phyloP scores from a whole-genome alignment of 331 rosid species.

The Spiraea crenata region DNA sequence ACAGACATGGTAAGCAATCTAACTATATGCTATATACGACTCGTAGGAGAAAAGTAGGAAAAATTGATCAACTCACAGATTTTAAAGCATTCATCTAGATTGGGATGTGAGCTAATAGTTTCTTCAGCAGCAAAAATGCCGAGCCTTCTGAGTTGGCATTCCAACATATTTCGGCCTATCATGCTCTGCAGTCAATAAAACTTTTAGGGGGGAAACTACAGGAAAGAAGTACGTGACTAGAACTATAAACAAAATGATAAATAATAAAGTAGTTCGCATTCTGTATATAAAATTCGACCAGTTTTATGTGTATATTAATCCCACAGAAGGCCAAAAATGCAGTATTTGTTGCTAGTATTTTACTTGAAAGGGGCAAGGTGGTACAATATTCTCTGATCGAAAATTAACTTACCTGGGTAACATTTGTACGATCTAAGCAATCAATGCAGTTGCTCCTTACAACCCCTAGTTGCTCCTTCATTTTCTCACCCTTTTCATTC shows the following conservation, averaged over 20 bases:
- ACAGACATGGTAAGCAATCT: background rate
- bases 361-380: background rate
- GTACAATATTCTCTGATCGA: background rate
- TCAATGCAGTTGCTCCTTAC: constrained; percentile 93
- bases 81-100: constrained; percentile 78
- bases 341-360: background rate
- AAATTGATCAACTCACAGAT: constrained; percentile 53
- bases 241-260: background rate
- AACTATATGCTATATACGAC: background rate
- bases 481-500: constrained; percentile 86
- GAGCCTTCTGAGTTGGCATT: constrained; percentile 87
- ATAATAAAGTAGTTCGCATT: background rate
- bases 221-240: background rate
- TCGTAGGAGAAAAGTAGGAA: constrained; percentile 12
- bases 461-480: constrained; percentile 95
- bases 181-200: constrained; percentile 69
- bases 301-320: background rate
- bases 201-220: background rate
- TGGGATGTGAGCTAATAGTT: constrained; percentile 88
- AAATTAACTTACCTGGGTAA: constrained; percentile 72
- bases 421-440: constrained; percentile 97
- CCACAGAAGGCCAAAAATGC: background rate
- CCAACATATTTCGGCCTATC: constrained; percentile 87
- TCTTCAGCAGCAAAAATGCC: constrained; percentile 94
- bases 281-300: too few relatives aligned